Conservation (phyloP, 2,329 filamentous ascomycete genomes). For the Stagonosporopsis rhizophila region DNA sequence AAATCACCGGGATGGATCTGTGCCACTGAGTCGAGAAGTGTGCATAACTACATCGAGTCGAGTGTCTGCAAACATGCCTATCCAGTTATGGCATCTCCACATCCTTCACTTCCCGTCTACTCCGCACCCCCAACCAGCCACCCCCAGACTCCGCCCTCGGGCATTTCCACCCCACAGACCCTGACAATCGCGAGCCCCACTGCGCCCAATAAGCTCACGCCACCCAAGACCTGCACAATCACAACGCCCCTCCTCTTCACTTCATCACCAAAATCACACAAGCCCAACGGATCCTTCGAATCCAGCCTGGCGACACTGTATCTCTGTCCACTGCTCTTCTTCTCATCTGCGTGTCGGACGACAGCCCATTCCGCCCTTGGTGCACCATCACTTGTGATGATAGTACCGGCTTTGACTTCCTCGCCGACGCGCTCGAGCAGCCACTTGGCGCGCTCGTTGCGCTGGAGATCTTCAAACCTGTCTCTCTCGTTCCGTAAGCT, state of each 20-base stretch:
- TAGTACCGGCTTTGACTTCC: slow-evolving; percentile 59
- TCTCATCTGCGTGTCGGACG: slow-evolving; percentile 34
- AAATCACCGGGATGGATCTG: not conserved
- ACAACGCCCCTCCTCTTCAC: slow-evolving; percentile 70
- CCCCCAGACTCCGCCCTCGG: slow-evolving; percentile 37
- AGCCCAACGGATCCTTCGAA: slow-evolving; percentile 78
- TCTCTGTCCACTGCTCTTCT: slow-evolving; percentile 31
- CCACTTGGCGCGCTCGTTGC: slow-evolving; percentile 72
- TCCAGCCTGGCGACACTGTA: slow-evolving; percentile 49
- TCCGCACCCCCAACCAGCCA: slow-evolving; percentile 30
- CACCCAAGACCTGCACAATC: slow-evolving; percentile 75
- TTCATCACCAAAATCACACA: slow-evolving; percentile 73
- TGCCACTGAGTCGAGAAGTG: not conserved
- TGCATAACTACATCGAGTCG: not conserved
- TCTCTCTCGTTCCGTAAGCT: slow-evolving; percentile 77
- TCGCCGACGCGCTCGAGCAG: slow-evolving; percentile 72
- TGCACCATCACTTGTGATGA: slow-evolving; percentile 34
- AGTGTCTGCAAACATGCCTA: not conserved
- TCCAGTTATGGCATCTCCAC: not conserved
- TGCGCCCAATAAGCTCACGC: slow-evolving; percentile 76
- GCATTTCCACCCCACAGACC: slow-evolving; percentile 44
- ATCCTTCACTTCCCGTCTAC: not conserved
- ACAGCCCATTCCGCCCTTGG: slow-evolving; percentile 46
- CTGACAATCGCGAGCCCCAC: slow-evolving; percentile 61
- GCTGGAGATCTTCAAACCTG: slow-evolving; percentile 67